Evolutionary conservation across 164 flowering plant species (phyloP).

Genomic region (Umbilicus rupestris): DNA sequence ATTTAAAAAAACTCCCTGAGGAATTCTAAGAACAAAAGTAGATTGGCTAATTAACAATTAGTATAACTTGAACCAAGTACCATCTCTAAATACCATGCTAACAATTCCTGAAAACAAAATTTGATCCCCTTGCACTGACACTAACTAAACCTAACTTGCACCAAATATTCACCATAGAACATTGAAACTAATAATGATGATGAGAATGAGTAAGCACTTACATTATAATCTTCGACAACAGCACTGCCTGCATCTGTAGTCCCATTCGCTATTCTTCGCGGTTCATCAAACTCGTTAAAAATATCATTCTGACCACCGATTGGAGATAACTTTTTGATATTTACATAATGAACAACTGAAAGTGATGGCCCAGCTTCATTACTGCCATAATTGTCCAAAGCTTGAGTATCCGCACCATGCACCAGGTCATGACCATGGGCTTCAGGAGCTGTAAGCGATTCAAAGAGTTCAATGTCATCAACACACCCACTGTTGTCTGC

Average conservation of each 20-base stretch:
- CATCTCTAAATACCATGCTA: no score
- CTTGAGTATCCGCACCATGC: no score
- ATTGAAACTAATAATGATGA: neutral
- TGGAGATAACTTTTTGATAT: slow-evolving; percentile 16
- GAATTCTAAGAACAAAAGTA: no score
- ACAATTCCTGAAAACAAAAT: no score
- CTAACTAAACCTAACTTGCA: neutral
- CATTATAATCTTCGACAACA: slow-evolving; percentile 27
- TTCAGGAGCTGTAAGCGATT: neutral
- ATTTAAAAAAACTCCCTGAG: no score
- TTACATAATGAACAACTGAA: slow-evolving; percentile 7
- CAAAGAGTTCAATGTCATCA: slow-evolving; percentile 13
- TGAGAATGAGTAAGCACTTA: slow-evolving; percentile 26
- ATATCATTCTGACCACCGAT: slow-evolving; percentile 3
- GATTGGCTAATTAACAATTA: no score
- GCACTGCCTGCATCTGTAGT: slow-evolving; percentile 14
- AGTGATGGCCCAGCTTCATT: neutral
- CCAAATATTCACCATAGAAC: neutral
- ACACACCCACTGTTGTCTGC: slow-evolving; percentile 15
- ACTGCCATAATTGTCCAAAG: neutral
- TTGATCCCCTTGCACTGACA: no score
- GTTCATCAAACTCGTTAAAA: slow-evolving; percentile 2
- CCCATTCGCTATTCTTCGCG: slow-evolving; percentile 20
- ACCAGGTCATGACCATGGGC: neutral
- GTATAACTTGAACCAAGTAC: no score